Base-by-base conservation (phyloP, 768 basidiomycete species). In the Hygrophoropsis aurantiaca region DNA sequence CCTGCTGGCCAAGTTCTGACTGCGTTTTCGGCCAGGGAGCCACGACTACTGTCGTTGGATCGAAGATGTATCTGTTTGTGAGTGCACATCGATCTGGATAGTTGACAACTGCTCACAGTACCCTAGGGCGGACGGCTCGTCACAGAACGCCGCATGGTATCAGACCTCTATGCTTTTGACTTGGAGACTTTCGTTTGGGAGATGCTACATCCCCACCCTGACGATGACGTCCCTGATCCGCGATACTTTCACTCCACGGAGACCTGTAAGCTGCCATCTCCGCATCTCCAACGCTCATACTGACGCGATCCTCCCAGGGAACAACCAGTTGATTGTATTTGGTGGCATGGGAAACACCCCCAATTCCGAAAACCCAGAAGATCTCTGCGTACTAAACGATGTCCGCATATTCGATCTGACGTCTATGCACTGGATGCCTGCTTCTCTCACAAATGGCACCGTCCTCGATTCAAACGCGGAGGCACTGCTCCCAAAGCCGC, bases 181-280 rank as follows among this genome's bases (percentile, higher is more conserved):
- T 73, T 97, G 54, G 74, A 83, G 45, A 83, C 85, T 2, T 85
- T 88, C 59, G 68, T 73, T 10, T 99, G 97, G 97, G 79, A 85
- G 56, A 82, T 75, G 60, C 61, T 94, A 8, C 66, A 70, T 2
- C 73, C 80, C 15, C 73, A 72, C 44, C 71, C 76, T 2, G 86
- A 85, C 46, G 87, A 89, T 56, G 77, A 84, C 40, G 70, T 84
- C 9, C 94, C 95, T 0, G 75, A 80, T 39, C 80, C 93, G 20
- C 82, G 97, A 34, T 99, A 99, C 65, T 99, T 99, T 62, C 97
- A 99, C 68, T 91, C 87, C 51, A 81, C 90, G 11, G 93, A 97
- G 68, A 69, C 84, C 47, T 95, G 89, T 85, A 63, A 58, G 80
- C 69, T 47, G 51, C 43, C 11, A 27, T 11, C 27, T 9, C 7